These are phyloP conservation scores for Blastomyces silverae DNA, from an alignment of 2,329 filamentous ascomycete species.

Conservation along the genomic window DNA sequence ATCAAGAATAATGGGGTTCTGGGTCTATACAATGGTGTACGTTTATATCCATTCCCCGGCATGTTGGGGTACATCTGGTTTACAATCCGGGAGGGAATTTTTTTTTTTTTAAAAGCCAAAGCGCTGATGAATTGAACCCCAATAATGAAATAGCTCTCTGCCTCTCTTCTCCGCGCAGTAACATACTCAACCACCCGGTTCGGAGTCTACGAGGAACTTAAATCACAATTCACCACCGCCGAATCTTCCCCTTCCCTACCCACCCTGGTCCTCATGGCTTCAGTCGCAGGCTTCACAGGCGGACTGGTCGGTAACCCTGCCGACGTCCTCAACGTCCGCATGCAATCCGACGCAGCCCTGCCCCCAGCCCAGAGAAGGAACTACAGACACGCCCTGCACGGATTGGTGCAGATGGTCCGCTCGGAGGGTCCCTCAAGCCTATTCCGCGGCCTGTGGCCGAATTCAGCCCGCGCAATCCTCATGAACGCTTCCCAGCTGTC, in stretches of 20 bases:
- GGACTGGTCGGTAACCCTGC: constrained; percentile 89
- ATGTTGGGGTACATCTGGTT: background rate
- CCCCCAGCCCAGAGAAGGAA: constrained; percentile 68
- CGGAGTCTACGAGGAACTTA: constrained; percentile 91
- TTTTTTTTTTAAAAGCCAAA: no score
- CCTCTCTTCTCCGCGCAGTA: constrained; percentile 83
- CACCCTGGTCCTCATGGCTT: constrained; percentile 75
- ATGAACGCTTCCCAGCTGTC: constrained; percentile 61
- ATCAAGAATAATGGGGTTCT: constrained; percentile 65
- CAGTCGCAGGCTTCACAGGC: constrained; percentile 75
- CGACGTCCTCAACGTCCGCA: constrained; percentile 94
- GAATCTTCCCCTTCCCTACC: constrained; percentile 58
- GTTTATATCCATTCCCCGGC: constrained; percentile 25
- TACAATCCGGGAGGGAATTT: no score
- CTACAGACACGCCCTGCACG: constrained; percentile 83
- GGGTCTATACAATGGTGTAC: constrained; percentile 77
- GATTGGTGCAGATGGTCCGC: constrained; percentile 76
- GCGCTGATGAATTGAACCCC: no score
- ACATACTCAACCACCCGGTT: constrained; percentile 97
- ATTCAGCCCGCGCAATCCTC: constrained; percentile 55
- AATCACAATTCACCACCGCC: constrained; percentile 56
- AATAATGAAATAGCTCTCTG: constrained; percentile 56
- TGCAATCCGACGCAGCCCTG: constrained; percentile 87
- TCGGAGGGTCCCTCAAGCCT: constrained; percentile 70
- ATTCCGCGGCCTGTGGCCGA: constrained; percentile 68